Evolutionary conservation across 2,329 filamentous ascomycete species (phyloP), one percentile per base, ranked within the genome.

Genomic region (Trichoderma semiorbis): DNA sequence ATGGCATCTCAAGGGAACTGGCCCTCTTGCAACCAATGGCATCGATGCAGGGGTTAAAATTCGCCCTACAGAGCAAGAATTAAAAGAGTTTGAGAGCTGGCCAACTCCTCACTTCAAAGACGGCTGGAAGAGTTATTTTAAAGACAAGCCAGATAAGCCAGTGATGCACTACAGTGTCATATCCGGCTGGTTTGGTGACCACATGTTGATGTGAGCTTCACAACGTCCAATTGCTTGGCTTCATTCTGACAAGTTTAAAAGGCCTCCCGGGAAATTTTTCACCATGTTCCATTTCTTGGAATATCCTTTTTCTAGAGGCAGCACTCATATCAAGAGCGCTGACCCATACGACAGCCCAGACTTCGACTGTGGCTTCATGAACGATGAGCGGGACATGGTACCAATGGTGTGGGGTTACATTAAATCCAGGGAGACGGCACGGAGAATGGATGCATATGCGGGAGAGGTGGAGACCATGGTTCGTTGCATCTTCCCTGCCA

Each of bases 391-490:
- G n/a, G 88, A 91, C 75, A 65, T 90, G 43, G 86, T 86, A 76
- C 87, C 85, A 75, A 85, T 87, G 26, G 76, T 89, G 16, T 91
- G 88, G 88, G 84, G 81, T 1, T 91, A 91, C 81, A 91, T 91
- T 78, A 86, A 85, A 74, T 83, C 84, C 28, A 86, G 89, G 3
- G 88, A 90, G 78, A 85, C 90, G 71, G 81, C 84, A 43, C 84
- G 88, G 3, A 85, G 88, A 14, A 86, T 88, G 77, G 78, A 82
- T 2, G 82, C 84, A 72, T 90, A 86, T 78, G 75, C 83, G 74
- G 81, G 87, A 76, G 82, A 86, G 76, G 53, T 69, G 36, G 66
- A 69, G n/a, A 60, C 28, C 16, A 69, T 69, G 66, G 66, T 69
- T 69, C 26, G 66, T 61, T 34, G 18, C 36, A 53, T 26, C 36